Evolutionary conservation across 495 filamentous ascomycete species (phyloP).

Genomic region (Penicillium coffeae): DNA sequence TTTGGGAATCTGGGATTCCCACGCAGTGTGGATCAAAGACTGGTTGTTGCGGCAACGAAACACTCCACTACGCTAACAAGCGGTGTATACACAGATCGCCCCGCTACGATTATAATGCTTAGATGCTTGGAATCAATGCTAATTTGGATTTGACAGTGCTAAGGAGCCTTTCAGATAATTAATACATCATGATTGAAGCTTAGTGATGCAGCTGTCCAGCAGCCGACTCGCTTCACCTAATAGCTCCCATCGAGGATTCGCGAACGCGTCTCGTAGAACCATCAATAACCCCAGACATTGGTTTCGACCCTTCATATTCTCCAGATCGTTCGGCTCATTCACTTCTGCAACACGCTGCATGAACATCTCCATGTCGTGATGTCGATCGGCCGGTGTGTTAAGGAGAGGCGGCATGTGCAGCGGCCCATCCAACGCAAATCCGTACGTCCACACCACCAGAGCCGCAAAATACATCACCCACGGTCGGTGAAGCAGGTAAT

Average conservation of each 20-base stretch:
- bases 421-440: constrained; percentile 84
- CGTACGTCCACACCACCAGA: constrained; percentile 93
- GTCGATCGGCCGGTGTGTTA: constrained; percentile 57
- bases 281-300: constrained; percentile 77
- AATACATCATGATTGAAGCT: constrained; percentile 34
- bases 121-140: not conserved
- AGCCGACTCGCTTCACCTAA: constrained; percentile 79
- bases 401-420: constrained; percentile 52
- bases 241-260: constrained; percentile 84
- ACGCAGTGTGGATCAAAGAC: constrained; percentile 3
- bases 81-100: not conserved
- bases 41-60: constrained; percentile 26
- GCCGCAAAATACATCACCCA: constrained; percentile 97
- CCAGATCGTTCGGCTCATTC: constrained; percentile 76
- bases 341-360: constrained; percentile 70
- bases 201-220: constrained; percentile 73
- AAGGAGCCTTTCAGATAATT: not conserved
- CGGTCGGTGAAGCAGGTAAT: constrained; percentile 84
- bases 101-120: not conserved
- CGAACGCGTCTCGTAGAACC: constrained; percentile 77
- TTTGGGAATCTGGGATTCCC: constrained; percentile 2
- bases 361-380: constrained; percentile 75
- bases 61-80: not conserved
- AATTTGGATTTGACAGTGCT: not conserved
- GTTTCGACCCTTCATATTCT: constrained; percentile 71